Conservation (phyloP, 2,329 filamentous ascomycete genomes). For the Nigrograna mackinnonii region DNA sequence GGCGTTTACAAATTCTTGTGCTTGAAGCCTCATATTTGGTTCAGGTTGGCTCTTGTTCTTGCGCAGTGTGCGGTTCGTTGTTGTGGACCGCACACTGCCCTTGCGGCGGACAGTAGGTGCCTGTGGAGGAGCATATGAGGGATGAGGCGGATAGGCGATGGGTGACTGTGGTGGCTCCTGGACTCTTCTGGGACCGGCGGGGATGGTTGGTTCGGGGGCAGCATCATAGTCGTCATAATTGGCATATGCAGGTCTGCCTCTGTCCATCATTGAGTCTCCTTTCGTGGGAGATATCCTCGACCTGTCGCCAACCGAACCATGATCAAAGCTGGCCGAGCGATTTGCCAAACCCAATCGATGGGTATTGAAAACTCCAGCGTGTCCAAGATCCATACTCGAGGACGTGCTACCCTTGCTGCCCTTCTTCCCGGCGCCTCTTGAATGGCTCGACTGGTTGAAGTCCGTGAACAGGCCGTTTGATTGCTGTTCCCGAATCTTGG, state of each 20-base stretch:
- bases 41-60: conserved; percentile 48
- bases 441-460: conserved; percentile 31
- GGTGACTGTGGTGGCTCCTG: conserved; percentile 47
- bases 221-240: conserved; percentile 70
- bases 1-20: conserved; percentile 53
- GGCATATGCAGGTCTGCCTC: conserved; percentile 47
- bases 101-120: conserved; percentile 54
- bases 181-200: conserved; percentile 71
- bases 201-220: conserved; percentile 83
- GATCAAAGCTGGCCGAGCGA: conserved; percentile 76
- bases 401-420: conserved; percentile 74
- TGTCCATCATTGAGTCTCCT: conserved; percentile 49
- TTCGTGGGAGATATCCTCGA: conserved; percentile 24
- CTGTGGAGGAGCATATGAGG: conserved; percentile 41
- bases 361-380: conserved; percentile 60
- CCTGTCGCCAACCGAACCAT: conserved; percentile 33
- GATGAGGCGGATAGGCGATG: conserved; percentile 41
- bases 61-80: conserved; percentile 49
- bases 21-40: conserved; percentile 48
- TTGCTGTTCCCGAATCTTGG: conserved; percentile 21
- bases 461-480: conserved; percentile 28
- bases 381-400: conserved; percentile 68
- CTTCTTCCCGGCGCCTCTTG: conserved; percentile 56
- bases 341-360: conserved; percentile 60
- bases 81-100: conserved; percentile 63